phyloP scores from a whole-genome alignment of 83 land plant genomes.

The Diphasiastrum complanatum region DNA sequence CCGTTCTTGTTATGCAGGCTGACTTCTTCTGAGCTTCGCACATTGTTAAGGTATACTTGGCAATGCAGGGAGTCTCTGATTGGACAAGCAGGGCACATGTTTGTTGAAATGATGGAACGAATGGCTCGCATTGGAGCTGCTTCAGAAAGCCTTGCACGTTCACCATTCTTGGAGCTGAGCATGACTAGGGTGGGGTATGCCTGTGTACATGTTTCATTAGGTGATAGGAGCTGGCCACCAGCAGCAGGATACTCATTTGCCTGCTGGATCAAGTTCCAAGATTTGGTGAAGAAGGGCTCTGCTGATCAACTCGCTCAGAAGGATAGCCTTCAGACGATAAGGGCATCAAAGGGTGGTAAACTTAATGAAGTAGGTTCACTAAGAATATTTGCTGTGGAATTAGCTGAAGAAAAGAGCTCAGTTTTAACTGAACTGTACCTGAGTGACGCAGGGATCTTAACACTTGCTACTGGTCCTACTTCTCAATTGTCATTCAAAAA shows the following conservation, averaged over 20 bases:
- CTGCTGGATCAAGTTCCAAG: constrained; percentile 78
- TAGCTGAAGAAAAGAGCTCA: constrained; percentile 52
- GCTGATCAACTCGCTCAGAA: constrained; percentile 10
- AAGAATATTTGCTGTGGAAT: constrained; percentile 80
- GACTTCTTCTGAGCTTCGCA: constrained; percentile 74
- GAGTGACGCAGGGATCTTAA: constrained; percentile 70
- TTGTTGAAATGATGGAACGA: constrained; percentile 76
- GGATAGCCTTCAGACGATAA: constrained; percentile 26
- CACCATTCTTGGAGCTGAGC: constrained; percentile 81
- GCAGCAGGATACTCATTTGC: constrained; percentile 97
- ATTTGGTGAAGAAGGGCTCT: constrained; percentile 35
- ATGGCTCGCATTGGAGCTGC: constrained; percentile 55
- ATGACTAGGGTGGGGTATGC: constrained; percentile 80
- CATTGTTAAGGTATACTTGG: constrained; percentile 59
- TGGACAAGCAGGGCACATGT: constrained; percentile 50
- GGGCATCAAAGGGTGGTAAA: constrained; percentile 10
- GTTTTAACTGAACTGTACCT: constrained; percentile 73
- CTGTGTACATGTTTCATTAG: constrained; percentile 73
- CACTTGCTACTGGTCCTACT: constrained; percentile 82
- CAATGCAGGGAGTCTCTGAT: constrained; percentile 44
- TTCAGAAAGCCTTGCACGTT: constrained; percentile 58
- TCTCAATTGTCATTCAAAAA: constrained; percentile 63
- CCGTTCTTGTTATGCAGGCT: constrained; percentile 45
- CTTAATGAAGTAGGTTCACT: constrained; percentile 34
- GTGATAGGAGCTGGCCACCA: constrained; percentile 98